Conservation (phyloP, 768 basidiomycete species). For the Leccinellum luteum region DNA sequence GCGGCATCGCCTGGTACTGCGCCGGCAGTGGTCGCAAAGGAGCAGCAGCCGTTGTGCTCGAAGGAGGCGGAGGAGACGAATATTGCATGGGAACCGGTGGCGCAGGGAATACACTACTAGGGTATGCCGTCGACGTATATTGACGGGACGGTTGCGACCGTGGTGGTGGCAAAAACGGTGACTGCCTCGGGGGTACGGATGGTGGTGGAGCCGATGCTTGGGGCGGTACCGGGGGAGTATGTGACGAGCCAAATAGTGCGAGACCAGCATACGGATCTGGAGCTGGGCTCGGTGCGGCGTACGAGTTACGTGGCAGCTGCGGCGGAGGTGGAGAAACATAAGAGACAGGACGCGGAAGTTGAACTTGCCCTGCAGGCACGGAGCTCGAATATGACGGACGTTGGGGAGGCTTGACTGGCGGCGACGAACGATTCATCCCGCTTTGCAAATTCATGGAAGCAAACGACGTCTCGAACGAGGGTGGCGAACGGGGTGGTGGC, state of each 20-base stretch:
- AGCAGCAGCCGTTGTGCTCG: conserved; percentile 5
- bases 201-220: conserved; percentile 19
- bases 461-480: conserved; percentile 50
- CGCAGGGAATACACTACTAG: conserved; percentile 22
- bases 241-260: conserved; percentile 26
- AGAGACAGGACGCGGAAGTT: conserved; percentile 22
- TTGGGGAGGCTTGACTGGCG: conserved; percentile 30
- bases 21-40: conserved; percentile 14
- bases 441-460: conserved; percentile 52
- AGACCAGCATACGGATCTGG: conserved; percentile 38
- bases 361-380: conserved; percentile 6
- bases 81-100: conserved; percentile 30
- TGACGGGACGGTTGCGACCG: conserved; percentile 20
- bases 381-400: conserved; percentile 23
- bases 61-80: conserved; percentile 15
- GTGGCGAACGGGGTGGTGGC: conserved; percentile 40
- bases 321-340: conserved; percentile 25
- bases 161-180: conserved; percentile 18
- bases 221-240: background rate
- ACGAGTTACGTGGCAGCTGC: conserved; percentile 19
- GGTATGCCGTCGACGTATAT: conserved; percentile 16
- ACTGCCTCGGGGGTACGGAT: conserved; percentile 24
- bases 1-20: conserved; percentile 29
- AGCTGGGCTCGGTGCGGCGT: conserved; percentile 18
- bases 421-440: conserved; percentile 23